Evolutionary conservation across 306 rosid species (phyloP), one percentile per base, ranked within the genome.

Genomic region (Medicago lupulina): DNA sequence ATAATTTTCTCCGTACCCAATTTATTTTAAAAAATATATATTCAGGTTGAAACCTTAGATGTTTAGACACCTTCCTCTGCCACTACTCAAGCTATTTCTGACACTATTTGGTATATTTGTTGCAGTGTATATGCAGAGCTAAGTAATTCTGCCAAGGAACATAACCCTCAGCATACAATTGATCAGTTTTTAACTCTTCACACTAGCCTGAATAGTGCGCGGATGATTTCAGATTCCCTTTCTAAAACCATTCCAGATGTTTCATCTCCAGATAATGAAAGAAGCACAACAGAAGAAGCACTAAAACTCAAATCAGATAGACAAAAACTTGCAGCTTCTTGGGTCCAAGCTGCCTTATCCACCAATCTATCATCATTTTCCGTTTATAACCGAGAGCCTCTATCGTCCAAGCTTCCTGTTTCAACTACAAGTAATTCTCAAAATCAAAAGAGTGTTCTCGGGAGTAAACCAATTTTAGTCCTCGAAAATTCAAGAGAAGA

Each of bases 291-390:
- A 3, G 98, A 96, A 89, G 97, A 90, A 85, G 83, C 86, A 70
- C 50, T 75, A 57, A 87, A 87, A 82, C 70, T 92, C 77, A 82
- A 87, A 41, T 84, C 86, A 23, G 89, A 88, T 25, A 86, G 85
- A 66, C 85, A 78, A 69, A 95, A 89, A 55, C 87, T 61, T 38
- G 96, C 98, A 36, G 83, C 92, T 65, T 81, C 85, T 19, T 96
- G 99, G 99, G 91, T 96, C 40, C 98, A 92, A 84, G 91, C 97
- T 71, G 96, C 99, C 39, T 68, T 92, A 73, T 79, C 91, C 53
- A 85, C 97, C 82, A 88, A 89, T 75, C 79, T 96, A 57, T 89
- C 99, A 44, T 79, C 93, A 69, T 96, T 96, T 64, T 60, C 87
- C 19, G 91, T 92, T 49, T 92, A 58, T 47, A 84, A 82, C 72